Base-by-base conservation (phyloP, 78 protist genomes). In the Acrasis kona region DNA sequence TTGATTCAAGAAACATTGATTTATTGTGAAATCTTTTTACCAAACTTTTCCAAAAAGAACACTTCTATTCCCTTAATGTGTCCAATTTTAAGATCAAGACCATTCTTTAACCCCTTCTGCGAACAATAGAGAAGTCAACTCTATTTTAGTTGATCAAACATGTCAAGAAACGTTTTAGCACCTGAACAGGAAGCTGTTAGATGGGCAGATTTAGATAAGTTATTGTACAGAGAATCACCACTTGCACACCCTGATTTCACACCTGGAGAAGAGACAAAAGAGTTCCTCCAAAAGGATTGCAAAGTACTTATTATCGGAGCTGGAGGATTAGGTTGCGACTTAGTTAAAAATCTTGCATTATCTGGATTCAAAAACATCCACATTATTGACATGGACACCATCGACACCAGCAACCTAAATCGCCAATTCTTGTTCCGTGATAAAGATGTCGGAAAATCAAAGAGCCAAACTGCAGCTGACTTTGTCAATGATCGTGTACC, bases 251-350 rank as follows among this genome's bases (percentile, higher is more conserved):
- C 19, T n/a, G 61, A 19, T 50, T 50, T 50, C 19, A 50, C 61
- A 50, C 34, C 19, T n/a, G 61, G 61, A 50, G 61, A 50, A 19
- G 19, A n/a, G 19, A 50, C 61, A n/a, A 50, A 50, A 50, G 19
- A n/a, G 34, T 50, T 50, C 19, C 61, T 50, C 19, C 61, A 50
- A 19, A 50, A 50, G 34, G 19, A 50, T 19, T 50, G 61, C 39
- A 79, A 70, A 2, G 64, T 93, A 0, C 78, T 94, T 2, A 93
- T 95, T n/a, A 68, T 96, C 34, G 99, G 99, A 30, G 98, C 99
- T 0, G 99, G 99, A 39, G 99, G 99, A 29, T 85, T 96, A 27
- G 99, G 99, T 32, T 96, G 98, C 80, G 99, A 96, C 65, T 72
- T 96, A 4, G 85, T 95, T 39, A 94, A 96, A 79, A 90, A 92